Evolutionary conservation across 495 filamentous ascomycete genomes (phyloP).

Genomic region (Aspergillus saccharolyticus): DNA sequence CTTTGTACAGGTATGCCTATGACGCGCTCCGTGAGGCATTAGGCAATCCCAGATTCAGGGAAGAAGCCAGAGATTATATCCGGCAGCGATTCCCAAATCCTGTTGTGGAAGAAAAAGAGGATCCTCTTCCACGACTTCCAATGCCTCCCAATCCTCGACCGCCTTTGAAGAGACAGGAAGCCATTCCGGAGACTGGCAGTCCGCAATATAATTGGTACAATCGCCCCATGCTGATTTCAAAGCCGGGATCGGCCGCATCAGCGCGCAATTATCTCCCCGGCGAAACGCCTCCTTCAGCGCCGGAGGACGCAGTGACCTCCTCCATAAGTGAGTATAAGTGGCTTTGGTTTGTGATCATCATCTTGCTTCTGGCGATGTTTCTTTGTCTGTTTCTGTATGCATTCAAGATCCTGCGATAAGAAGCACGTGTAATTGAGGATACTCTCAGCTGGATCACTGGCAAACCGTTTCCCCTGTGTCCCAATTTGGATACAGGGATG

Average conservation of each 20-base stretch:
- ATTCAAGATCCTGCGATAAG: slow-evolving; percentile 27
- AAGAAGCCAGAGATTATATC: background rate
- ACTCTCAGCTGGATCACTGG: slow-evolving; percentile 14
- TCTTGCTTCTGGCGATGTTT: slow-evolving; percentile 28
- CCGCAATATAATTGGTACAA: background rate
- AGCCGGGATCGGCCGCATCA: background rate
- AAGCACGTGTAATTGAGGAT: background rate
- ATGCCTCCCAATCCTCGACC: background rate
- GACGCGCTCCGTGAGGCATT: background rate
- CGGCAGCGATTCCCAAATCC: no score
- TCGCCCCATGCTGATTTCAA: background rate
- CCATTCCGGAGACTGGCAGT: background rate
- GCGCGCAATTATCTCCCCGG: background rate
- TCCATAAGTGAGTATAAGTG: slow-evolving; percentile 28
- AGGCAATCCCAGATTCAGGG: background rate
- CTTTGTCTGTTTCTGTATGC: slow-evolving; percentile 31
- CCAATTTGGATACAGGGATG: no score
- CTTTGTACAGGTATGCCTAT: background rate
- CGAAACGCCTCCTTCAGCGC: background rate
- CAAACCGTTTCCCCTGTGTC: background rate
- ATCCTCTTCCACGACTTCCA: background rate
- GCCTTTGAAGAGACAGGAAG: background rate
- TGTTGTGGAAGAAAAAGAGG: background rate
- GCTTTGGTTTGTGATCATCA: slow-evolving; percentile 27
- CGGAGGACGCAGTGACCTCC: no score